Evolutionary conservation across 1,139 yeast species (phyloP), one percentile per base, ranked within the genome.

Genomic region (Kazachstania sp.): DNA sequence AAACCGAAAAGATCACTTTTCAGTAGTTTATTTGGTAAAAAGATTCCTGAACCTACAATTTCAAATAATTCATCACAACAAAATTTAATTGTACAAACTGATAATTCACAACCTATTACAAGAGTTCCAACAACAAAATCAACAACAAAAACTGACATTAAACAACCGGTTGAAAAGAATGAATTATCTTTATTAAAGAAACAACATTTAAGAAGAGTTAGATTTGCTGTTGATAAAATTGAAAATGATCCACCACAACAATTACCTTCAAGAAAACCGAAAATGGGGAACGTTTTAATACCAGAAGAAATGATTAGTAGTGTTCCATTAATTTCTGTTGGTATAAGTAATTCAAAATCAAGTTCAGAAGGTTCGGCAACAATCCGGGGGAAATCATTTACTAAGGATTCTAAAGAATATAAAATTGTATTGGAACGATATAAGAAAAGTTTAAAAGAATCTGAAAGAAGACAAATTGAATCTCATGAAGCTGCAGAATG

Each of bases 201-300:
- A 9, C 57, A 71, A 4, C 68, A 70, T n/a, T 68, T 84, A 52
- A 75, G 75, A 55, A 66, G 94, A 49, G 97, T 90, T 3, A 73
- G 79, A 2, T 90, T 90, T 65, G 85, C 94, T 1, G 71, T 84
- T 13, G 83, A 84, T 52, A 75, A 80, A 50, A 73, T 87, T 45
- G 68, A 73, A 1, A 73, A 71, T 52, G 97, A 90, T 64, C 97
- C 97, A 1, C 97, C 95, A 37, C 97, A 90, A 61, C 97, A 88
- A 64, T 85, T 90, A 51, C 97, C 97, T 0, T 84, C 95, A 1
- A 71, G 95, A 55, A 75, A 82, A 51, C 97, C 97, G 2, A 75
- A 77, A 54, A 75, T 75, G 54, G 97, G 97, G 3, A 82, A 86
- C 58, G 90, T 88, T 7, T 63, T 83, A 36, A 78, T 87, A 11